Percentiles rank a stretch among this genome's conserved stretches.
Evolutionary conservation across 140 eudicot genomes (phyloP).

Genomic region (Stevia rebaudiana): DNA sequence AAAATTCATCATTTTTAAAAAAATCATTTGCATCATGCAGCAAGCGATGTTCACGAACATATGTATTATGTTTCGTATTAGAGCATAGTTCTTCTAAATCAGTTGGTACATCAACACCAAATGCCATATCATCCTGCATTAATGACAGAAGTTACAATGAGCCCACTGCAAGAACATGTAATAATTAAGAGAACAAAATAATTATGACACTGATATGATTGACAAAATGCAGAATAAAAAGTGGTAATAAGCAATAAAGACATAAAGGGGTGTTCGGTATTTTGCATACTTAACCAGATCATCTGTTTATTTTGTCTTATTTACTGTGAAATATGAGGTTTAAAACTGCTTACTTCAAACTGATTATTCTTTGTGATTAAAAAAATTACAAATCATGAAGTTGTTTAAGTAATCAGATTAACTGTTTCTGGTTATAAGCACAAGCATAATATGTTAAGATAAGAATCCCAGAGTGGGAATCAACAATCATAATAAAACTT

Average conservation of each 20-base stretch:
- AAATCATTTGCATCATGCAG: conserved; percentile 16
- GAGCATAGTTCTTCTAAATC: conserved; percentile 22
- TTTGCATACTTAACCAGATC: background rate
- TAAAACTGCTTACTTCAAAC: background rate
- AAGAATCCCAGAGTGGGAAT: conserved; percentile 18
- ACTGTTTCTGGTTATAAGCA: background rate
- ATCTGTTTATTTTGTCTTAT: background rate
- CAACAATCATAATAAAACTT: conserved; percentile 17
- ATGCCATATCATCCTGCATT: conserved; percentile 40
- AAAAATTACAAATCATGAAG: background rate
- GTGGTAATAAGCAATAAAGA: background rate
- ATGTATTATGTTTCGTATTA: conserved; percentile 24
- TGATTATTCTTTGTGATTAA: conserved; percentile 5
- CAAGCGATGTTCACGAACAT: conserved; percentile 23
- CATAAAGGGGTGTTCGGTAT: background rate
- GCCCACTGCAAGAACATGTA: conserved; percentile 22
- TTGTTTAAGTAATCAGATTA: background rate
- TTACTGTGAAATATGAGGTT: background rate
- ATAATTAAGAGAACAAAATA: conserved; percentile 1
- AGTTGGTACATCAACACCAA: conserved; percentile 37
- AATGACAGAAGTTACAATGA: conserved; percentile 7
- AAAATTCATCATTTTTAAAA: conserved; percentile 32
- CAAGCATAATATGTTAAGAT: background rate
- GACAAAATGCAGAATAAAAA: conserved; percentile 1
- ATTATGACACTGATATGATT: background rate